These are phyloP conservation scores for Phytophthora sansomeana DNA, from an alignment of 352 stramenopile genomes.

Conservation along the genomic window DNA sequence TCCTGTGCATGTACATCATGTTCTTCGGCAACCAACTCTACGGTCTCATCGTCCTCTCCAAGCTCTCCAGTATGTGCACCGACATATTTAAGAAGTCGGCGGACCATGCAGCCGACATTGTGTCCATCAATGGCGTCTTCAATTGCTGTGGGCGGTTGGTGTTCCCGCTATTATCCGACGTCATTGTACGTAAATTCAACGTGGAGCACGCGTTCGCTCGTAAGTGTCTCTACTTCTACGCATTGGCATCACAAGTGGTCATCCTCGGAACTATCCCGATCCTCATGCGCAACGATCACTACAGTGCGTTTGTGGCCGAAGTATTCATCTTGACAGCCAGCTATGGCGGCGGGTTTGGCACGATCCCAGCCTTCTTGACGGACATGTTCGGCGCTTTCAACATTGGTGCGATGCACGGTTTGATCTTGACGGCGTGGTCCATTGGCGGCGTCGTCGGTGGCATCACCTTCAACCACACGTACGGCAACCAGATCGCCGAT, in stretches of 20 bases:
- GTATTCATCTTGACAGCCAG: slow-evolving; percentile 75
- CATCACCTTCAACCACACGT: slow-evolving; percentile 75
- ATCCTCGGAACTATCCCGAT: slow-evolving; percentile 72
- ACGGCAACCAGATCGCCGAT: slow-evolving; percentile 41
- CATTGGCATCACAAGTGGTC: slow-evolving; percentile 61
- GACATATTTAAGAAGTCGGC: slow-evolving; percentile 53
- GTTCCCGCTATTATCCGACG: slow-evolving; percentile 52
- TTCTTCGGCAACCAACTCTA: slow-evolving; percentile 67
- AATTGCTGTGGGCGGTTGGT: slow-evolving; percentile 55
- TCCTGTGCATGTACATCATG: slow-evolving; percentile 73
- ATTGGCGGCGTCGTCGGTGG: slow-evolving; percentile 76
- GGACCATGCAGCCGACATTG: slow-evolving; percentile 43
- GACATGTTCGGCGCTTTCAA: slow-evolving; percentile 89
- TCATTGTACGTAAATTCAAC: slow-evolving; percentile 46
- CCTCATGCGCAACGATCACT: slow-evolving; percentile 64
- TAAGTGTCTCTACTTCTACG: slow-evolving; percentile 70
- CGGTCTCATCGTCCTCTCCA: slow-evolving; percentile 68
- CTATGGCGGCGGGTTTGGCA: slow-evolving; percentile 79
- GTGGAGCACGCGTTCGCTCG: slow-evolving; percentile 51
- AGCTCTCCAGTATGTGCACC: slow-evolving; percentile 60
- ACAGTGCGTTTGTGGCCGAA: slow-evolving; percentile 60
- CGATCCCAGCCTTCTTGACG: slow-evolving; percentile 75
- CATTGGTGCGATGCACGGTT: slow-evolving; percentile 80
- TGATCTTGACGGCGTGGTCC: slow-evolving; percentile 81
- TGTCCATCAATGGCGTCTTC: slow-evolving; percentile 65